These are phyloP conservation scores for Hyphopichia wangnamkhiaoensis DNA, from an alignment of 1,139 yeast genomes.

Conservation along the genomic window DNA sequence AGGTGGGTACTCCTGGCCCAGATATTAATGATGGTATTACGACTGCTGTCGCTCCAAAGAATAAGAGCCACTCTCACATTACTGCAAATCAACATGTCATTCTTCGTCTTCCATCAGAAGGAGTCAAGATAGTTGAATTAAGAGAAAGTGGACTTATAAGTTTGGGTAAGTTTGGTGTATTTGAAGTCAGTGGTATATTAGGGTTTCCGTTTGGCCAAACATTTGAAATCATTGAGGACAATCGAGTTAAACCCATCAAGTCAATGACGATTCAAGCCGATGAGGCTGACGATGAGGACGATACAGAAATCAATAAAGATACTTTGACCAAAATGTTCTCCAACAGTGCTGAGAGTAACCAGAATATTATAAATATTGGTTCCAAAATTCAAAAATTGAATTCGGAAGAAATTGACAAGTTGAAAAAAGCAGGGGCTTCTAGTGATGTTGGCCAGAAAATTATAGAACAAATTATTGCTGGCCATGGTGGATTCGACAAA, in stretches of 20 bases:
- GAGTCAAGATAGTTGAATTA: conserved; percentile 68
- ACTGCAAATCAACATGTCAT: conserved; percentile 59
- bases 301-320: conserved; percentile 33
- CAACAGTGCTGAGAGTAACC: conserved; percentile 62
- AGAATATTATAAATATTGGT: conserved; percentile 71
- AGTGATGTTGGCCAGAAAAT: conserved; percentile 75
- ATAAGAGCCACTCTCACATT: conserved; percentile 27
- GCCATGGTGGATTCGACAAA: conserved; percentile 84
- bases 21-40: neutral
- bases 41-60: too few relatives aligned
- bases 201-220: conserved; percentile 88
- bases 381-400: conserved; percentile 73
- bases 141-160: conserved; percentile 59
- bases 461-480: conserved; percentile 76
- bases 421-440: conserved; percentile 67
- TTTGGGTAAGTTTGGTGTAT: conserved; percentile 90
- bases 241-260: conserved; percentile 51
- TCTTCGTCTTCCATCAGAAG: conserved; percentile 78
- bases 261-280: conserved; percentile 30
- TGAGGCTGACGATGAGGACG: conserved; percentile 29
- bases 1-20: neutral
- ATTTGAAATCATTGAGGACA: conserved; percentile 74
- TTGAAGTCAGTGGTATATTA: conserved; percentile 69
- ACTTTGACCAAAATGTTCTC: conserved; percentile 43
- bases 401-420: conserved; percentile 73